phyloP scores from a whole-genome alignment of 352 stramenopile species.

The Elongisporangium anandrum region DNA sequence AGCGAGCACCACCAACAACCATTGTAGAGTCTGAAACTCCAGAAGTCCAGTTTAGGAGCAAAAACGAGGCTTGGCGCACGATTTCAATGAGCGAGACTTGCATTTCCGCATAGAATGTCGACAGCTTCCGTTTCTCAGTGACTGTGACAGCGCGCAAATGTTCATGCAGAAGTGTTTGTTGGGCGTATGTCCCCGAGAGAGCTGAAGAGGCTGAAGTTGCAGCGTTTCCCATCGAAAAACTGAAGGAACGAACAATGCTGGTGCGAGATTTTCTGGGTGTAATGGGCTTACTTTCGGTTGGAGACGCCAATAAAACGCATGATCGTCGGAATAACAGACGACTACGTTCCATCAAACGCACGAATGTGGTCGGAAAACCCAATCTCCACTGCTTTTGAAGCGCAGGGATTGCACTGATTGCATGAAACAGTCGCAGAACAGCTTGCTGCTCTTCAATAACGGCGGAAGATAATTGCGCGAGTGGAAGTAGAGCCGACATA shows the following conservation, averaged over 20 bases:
- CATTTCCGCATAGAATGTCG: slow-evolving; percentile 37
- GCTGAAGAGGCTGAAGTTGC: background rate
- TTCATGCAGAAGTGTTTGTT: slow-evolving; percentile 59
- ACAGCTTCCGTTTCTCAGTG: slow-evolving; percentile 29
- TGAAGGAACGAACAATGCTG: background rate
- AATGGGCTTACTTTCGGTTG: background rate
- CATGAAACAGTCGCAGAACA: slow-evolving; percentile 37
- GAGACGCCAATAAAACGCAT: slow-evolving; percentile 37
- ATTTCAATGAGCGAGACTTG: slow-evolving; percentile 41
- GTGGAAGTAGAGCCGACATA: slow-evolving; percentile 25
- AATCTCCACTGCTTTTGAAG: slow-evolving; percentile 50
- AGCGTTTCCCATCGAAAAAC: background rate
- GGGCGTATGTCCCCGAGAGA: slow-evolving; percentile 32
- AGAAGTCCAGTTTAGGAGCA: slow-evolving; percentile 62
- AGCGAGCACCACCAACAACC: slow-evolving; percentile 36
- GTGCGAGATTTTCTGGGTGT: background rate
- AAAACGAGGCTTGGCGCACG: slow-evolving; percentile 30
- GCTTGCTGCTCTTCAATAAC: slow-evolving; percentile 42
- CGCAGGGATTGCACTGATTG: slow-evolving; percentile 22
- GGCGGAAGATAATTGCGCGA: slow-evolving; percentile 33
- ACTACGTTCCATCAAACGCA: slow-evolving; percentile 66
- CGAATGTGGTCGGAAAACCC: slow-evolving; percentile 41
- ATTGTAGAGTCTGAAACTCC: slow-evolving; percentile 22
- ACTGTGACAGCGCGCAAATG: slow-evolving; percentile 37
- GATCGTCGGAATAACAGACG: slow-evolving; percentile 42